Conservation (phyloP, 805 yeast species). For the Zygoascus flipseniorum region DNA sequence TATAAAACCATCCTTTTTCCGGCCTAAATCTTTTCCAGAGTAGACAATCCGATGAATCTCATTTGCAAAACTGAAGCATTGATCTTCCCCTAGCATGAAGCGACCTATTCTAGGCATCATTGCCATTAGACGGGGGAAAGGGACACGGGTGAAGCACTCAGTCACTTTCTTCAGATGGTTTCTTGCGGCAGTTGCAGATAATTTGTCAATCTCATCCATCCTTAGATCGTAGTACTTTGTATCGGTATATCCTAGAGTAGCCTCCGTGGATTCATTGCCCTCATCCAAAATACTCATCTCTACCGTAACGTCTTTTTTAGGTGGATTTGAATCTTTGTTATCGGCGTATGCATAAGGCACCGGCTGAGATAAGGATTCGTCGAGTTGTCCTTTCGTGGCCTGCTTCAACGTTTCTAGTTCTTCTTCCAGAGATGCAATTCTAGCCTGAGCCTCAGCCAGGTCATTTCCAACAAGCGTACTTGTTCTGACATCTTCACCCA, state of each 20-base stretch:
- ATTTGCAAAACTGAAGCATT: slow-evolving; percentile 8
- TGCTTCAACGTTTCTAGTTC: background rate
- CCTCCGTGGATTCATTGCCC: background rate
- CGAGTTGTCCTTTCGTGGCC: background rate
- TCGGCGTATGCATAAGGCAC: background rate
- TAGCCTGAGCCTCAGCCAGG: background rate
- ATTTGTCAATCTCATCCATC: slow-evolving; percentile 10
- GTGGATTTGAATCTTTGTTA: too few relatives aligned
- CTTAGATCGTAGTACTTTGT: slow-evolving; percentile 9
- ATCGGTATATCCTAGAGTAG: background rate
- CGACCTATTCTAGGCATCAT: slow-evolving; percentile 6
- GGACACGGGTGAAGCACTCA: slow-evolving; percentile 7
- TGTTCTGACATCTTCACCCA: background rate
- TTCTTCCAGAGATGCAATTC: background rate
- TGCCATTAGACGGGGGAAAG: slow-evolving; percentile 6
- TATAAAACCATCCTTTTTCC: background rate
- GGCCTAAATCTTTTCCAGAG: background rate
- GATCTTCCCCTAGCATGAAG: slow-evolving; percentile 6
- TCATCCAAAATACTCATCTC: background rate
- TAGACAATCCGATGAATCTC: slow-evolving; percentile 4
- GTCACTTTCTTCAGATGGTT: slow-evolving; percentile 14
- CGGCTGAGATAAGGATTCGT: background rate
- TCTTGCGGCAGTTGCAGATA: slow-evolving; percentile 5
- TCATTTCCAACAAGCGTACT: background rate
- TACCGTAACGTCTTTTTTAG: background rate